Base-by-base conservation (phyloP, 2,329 filamentous ascomycete species). In the Diaporthe australafricana region DNA sequence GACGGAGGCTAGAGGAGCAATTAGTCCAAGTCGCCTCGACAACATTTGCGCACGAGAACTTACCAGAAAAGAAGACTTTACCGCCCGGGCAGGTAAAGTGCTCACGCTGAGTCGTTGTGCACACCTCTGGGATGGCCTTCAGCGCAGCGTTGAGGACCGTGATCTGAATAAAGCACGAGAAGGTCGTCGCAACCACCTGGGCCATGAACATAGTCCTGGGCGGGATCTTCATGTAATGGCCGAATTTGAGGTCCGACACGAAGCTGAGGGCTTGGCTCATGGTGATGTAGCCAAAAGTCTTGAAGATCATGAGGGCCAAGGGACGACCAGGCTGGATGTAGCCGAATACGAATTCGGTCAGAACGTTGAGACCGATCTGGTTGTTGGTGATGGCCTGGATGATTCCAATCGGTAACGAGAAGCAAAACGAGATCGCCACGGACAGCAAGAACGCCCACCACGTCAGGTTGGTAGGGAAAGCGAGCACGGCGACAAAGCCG, bases 361-460 rank as follows among this genome's bases (percentile, higher is more conserved):
- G 83, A 32, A 95, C 92, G 74, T 94, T 94, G 45, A 94, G 83
- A 1, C 91, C 91, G 47, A 94, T 90, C 83, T 93, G 84, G 79
- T 92, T 91, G 77, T 93, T 90, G 5, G 92, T 92, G 5, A 91
- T 86, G 47, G 91, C 92, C 77, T 93, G 87, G 42, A 94, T 89
- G 72, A 94, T 93, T 50, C 90, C 90, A 57, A 91, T 91, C 0
- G 92, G 92, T 16, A 94, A 81, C 11, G 90, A 84, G 78, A 92
- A 94, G 11, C 86, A 80, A 70, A 89, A 88, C 0, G 91, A 88
- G 71, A 94, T 90, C 66, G 86, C 81, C 4, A 94, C 86, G 3
- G 92, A 87, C 7, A 94, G 80, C 55, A 94, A 79, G 75, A 94
- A 93, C 0, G 89, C 89, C 92, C 92, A 94, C 91, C 91, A 93